Conservation (phyloP, 2,329 filamentous ascomycete genomes). For the Alternaria postmessia region DNA sequence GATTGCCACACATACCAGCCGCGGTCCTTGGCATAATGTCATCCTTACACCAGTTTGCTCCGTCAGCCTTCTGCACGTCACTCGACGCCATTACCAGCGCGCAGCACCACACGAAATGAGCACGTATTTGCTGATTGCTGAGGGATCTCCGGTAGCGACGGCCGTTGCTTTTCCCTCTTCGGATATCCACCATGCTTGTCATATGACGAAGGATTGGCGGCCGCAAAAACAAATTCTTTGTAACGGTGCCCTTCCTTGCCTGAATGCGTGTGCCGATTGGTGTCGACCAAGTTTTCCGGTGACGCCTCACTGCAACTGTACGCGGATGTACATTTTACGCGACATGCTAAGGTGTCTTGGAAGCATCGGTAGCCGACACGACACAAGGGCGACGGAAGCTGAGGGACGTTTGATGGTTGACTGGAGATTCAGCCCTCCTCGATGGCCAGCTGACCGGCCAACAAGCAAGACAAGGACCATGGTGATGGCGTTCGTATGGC, state of each 20-base stretch:
- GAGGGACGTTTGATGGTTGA: constrained; percentile 22
- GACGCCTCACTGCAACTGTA: constrained; percentile 24
- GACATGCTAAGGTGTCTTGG: constrained; percentile 12
- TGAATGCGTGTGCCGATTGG: constrained; percentile 14
- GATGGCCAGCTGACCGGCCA: constrained; percentile 26
- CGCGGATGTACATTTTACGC: constrained; percentile 14
- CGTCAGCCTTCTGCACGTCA: constrained; percentile 18
- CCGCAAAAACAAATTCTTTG: constrained; percentile 30
- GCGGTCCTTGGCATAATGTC: constrained; percentile 24
- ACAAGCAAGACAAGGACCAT: constrained; percentile 18
- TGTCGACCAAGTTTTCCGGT: constrained; percentile 24
- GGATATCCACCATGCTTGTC: constrained; percentile 25
- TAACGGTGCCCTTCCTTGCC: constrained; percentile 24
- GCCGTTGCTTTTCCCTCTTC: constrained; percentile 24
- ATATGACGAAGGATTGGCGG: constrained; percentile 31
- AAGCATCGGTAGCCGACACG: constrained; percentile 20
- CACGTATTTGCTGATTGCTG: constrained; percentile 25
- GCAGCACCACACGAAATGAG: constrained; percentile 12
- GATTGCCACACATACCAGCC: constrained; percentile 23
- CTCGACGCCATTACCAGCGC: constrained; percentile 20
- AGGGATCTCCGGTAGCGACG: background rate
- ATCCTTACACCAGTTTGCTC: constrained; percentile 15
- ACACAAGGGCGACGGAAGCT: constrained; percentile 23
- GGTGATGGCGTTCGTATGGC: constrained; percentile 19
- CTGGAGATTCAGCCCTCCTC: constrained; percentile 22